Evolutionary conservation across 176 grass and related monocot genomes (phyloP).

Genomic region (Melocanna baccifera): DNA sequence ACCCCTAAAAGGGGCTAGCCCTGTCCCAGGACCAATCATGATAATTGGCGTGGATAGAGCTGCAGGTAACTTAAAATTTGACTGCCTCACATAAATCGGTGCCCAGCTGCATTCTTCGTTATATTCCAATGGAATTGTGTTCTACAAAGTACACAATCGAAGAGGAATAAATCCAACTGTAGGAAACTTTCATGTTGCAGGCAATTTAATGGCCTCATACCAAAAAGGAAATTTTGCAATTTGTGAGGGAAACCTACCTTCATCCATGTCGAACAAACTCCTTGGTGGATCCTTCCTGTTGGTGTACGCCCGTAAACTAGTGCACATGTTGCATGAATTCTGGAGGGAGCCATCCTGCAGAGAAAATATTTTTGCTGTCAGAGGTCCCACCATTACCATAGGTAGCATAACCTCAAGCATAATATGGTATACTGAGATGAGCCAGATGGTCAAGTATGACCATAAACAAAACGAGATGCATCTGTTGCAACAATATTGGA

Average conservation of each 20-base stretch:
- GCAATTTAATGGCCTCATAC: neutral
- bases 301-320: slow-evolving; percentile 80
- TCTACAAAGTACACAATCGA: slow-evolving; percentile 38
- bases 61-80: slow-evolving; percentile 84
- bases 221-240: neutral
- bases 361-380: neutral
- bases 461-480: neutral
- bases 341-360: slow-evolving; percentile 58
- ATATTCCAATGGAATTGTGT: slow-evolving; percentile 74
- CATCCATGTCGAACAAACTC: slow-evolving; percentile 97
- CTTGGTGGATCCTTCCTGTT: slow-evolving; percentile 86
- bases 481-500: neutral
- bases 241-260: slow-evolving; percentile 48
- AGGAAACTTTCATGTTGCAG: neutral
- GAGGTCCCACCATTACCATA: neutral
- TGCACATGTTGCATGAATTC: slow-evolving; percentile 90
- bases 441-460: neutral
- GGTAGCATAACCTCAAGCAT: neutral
- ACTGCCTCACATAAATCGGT: slow-evolving; percentile 87
- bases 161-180: slow-evolving; percentile 26
- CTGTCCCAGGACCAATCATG: slow-evolving; percentile 98
- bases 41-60: slow-evolving; percentile 76
- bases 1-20: slow-evolving; percentile 89
- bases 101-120: slow-evolving; percentile 90
- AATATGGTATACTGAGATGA: neutral